Percentiles rank a stretch among this genome's conserved stretches.
These are phyloP conservation scores for Bryoerythrophyllum caledonicum DNA, from an alignment of 225 moss, liverwort and hornwort species.

Conservation along the genomic window DNA sequence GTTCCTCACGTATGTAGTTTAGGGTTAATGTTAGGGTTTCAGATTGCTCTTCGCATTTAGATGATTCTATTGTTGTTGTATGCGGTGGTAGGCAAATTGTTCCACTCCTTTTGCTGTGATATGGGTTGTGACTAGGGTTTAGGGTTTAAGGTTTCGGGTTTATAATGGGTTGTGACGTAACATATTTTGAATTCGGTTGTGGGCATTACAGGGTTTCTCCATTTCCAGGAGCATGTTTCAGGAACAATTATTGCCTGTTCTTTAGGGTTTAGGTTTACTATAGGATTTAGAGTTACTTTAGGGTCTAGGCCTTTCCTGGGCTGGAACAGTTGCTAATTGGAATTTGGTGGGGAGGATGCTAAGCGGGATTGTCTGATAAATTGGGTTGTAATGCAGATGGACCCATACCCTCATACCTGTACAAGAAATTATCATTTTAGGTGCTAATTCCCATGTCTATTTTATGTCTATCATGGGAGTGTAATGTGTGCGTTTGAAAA, in stretches of 20 bases:
- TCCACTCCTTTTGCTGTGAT: background rate
- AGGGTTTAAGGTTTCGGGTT: too few species aligned
- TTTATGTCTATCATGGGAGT: background rate
- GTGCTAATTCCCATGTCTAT: background rate
- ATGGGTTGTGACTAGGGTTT: background rate
- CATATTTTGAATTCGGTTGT: too few species aligned
- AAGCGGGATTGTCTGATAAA: background rate
- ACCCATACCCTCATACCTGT: background rate
- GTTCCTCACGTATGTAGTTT: background rate
- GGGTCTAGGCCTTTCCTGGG: background rate
- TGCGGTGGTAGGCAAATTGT: background rate
- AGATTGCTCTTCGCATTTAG: background rate
- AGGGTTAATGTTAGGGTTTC: constrained; percentile 13
- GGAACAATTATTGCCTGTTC: background rate
- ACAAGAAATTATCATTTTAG: too few species aligned
- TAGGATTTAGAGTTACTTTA: too few species aligned
- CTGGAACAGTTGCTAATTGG: too few species aligned
- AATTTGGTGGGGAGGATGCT: too few species aligned
- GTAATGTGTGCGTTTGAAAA: background rate
- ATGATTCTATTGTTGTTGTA: background rate
- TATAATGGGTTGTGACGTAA: too few species aligned
- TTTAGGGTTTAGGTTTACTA: too few species aligned
- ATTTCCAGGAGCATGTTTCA: background rate
- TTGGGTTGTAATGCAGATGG: background rate
- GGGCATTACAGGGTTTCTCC: background rate